Percentiles rank a stretch among this genome's conserved stretches.
Conservation (phyloP, 805 yeast species). For the Komagataella kurtzmanii region DNA sequence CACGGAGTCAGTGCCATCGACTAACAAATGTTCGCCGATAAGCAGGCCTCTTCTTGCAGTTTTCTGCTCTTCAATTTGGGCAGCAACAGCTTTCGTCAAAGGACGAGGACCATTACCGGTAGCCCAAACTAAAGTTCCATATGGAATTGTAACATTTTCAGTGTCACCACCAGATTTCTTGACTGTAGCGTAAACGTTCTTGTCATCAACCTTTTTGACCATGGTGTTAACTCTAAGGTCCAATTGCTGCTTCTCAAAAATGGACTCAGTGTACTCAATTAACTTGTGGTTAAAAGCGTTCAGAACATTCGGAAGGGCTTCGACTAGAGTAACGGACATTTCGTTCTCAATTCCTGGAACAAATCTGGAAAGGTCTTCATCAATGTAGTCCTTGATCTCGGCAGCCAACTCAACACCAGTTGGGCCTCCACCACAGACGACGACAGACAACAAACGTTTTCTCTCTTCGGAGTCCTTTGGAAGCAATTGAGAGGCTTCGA, state of each 20-base stretch:
- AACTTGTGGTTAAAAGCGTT: conserved; percentile 57
- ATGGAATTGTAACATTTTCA: conserved; percentile 50
- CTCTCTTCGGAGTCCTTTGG: conserved; percentile 65
- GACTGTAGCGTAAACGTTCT: conserved; percentile 54
- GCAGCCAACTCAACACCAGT: conserved; percentile 98
- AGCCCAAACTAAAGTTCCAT: conserved; percentile 94
- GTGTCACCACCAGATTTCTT: conserved; percentile 57
- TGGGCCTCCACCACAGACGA: conserved; percentile 98
- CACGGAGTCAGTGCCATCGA: conserved; percentile 71
- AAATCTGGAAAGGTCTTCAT: conserved; percentile 82
- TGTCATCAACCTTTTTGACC: conserved; percentile 74
- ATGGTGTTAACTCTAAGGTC: conserved; percentile 72
- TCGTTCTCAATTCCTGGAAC: conserved; percentile 78
- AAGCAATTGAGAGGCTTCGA: conserved; percentile 78
- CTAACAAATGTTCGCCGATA: conserved; percentile 68
- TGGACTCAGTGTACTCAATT: conserved; percentile 68
- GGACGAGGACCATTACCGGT: conserved; percentile 91
- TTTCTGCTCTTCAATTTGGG: conserved; percentile 61
- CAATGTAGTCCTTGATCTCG: conserved; percentile 87
- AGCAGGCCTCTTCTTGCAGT: conserved; percentile 85
- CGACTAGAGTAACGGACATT: conserved; percentile 73
- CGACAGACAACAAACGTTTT: conserved; percentile 71
- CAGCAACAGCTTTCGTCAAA: conserved; percentile 51
- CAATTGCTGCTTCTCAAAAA: conserved; percentile 55
- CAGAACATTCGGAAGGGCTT: conserved; percentile 84